Percentiles rank a stretch among this genome's conserved stretches.
phyloP scores from a whole-genome alignment of 176 grass and related monocot species.

The Triticum urartu region DNA sequence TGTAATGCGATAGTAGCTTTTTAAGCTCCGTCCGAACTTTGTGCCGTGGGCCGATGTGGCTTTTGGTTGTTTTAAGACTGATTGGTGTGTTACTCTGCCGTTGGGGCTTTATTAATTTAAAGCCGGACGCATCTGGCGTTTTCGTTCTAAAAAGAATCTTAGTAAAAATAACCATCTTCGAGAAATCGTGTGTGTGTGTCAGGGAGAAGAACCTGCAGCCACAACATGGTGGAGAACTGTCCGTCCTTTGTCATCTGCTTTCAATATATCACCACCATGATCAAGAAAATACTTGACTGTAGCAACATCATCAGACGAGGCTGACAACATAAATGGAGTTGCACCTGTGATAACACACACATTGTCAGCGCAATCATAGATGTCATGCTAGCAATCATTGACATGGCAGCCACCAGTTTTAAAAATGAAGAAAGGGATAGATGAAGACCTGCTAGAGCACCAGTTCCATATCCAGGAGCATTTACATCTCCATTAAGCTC shows the following conservation, averaged over 20 bases:
- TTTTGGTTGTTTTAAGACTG: too few species aligned
- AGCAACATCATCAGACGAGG: constrained; percentile 24
- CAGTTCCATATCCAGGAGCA: not conserved
- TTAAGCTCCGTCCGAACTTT: too few species aligned
- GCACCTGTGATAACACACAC: not conserved
- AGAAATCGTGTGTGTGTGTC: too few species aligned
- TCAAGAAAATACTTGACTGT: constrained; percentile 35
- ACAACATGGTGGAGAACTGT: constrained; percentile 22
- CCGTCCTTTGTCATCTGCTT: constrained; percentile 2
- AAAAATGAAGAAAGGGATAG: not conserved
- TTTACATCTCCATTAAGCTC: constrained; percentile 30
- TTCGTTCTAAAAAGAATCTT: too few species aligned
- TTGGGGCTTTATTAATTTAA: too few species aligned
- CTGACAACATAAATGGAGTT: constrained; percentile 8
- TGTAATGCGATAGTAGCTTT: too few species aligned
- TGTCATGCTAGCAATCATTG: not conserved
- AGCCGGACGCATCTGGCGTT: too few species aligned
- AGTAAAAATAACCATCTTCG: too few species aligned
- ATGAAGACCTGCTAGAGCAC: not conserved
- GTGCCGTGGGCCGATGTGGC: too few species aligned
- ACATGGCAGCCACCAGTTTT: not conserved
- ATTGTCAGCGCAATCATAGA: not conserved
- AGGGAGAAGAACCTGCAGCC: not conserved
- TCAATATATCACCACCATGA: constrained; percentile 19
- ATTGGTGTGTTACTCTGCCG: too few species aligned